A percentile compares a stretch with the other conserved stretches of the same genome.
phyloP scores from a whole-genome alignment of 371 early-diverging fungal species.

The Mortierella polycephala region DNA sequence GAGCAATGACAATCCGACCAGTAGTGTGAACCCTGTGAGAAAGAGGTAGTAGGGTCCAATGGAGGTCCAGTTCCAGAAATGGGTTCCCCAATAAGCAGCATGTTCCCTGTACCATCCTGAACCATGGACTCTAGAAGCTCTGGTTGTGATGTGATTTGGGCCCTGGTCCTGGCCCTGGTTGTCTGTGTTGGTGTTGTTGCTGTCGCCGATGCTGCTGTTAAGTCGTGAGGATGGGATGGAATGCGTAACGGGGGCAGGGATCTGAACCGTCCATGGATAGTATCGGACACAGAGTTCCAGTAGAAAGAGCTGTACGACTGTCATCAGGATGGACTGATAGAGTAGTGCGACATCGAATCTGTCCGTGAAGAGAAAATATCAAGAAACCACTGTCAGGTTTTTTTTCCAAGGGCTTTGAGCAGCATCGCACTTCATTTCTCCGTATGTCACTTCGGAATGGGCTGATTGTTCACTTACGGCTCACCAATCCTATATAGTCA shows the following conservation, averaged over 20 bases:
- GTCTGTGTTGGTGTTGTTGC: conserved; percentile 3
- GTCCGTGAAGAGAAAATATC: not conserved
- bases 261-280: conserved; percentile 51
- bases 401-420: not conserved
- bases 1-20: conserved; percentile 36
- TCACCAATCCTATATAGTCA: conserved; percentile 40
- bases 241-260: conserved; percentile 44
- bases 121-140: conserved; percentile 34
- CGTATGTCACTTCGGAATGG: too few species aligned
- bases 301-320: conserved; percentile 63
- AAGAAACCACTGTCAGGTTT: not conserved
- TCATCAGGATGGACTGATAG: conserved; percentile 71
- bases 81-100: conserved; percentile 18
- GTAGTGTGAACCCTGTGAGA: conserved; percentile 31
- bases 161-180: conserved; percentile 1
- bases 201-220: conserved; percentile 1
- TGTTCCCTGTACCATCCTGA: conserved; percentile 48
- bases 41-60: conserved; percentile 45
- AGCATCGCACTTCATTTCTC: not conserved
- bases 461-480: conserved; percentile 29
- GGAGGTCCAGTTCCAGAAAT: conserved; percentile 53
- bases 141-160: conserved; percentile 15
- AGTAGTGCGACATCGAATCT: conserved; percentile 69
- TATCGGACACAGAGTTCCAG: conserved; percentile 61
- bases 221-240: conserved; percentile 19